Evolutionary conservation across 2,329 filamentous ascomycete genomes (phyloP), one percentile per base, ranked within the genome.

Genomic region (Diaporthe capsici): DNA sequence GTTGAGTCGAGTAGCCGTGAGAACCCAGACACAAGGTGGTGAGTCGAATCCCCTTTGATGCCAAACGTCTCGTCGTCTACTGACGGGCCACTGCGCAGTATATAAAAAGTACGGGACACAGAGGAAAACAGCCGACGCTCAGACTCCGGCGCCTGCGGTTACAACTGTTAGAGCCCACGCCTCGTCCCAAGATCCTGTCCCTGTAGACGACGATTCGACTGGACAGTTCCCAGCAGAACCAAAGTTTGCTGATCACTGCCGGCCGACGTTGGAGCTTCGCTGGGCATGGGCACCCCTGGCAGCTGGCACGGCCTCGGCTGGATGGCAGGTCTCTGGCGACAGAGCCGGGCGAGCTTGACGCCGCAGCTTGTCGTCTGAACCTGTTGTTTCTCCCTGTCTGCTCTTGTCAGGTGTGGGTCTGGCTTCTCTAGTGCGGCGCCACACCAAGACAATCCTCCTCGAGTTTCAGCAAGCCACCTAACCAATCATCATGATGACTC

Each of bases 81-180:
- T 70, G 34, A 55, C 22, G n/a, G 49, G 47, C 28, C 31, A 12
- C 49, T 13, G 22, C n/a, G 47, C 65, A 55, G 65, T 70, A 42
- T 70, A 70, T 70, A 70, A 55, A 70, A 25, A 39, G 28, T 7
- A 22, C 65, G 65, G 34, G 15, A 55, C 47, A 4, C 65, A 39
- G 25, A 55, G 20, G 47, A 55, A 55, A 51, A 55, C 65, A 70
- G 65, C 65, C 65, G 65, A 12, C 65, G 65, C 65, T 70, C 65
- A 70, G 65, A 70, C 63, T 68, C 47, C 22, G 47, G 22, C 47
- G 47, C 22, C 31, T 70, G 31, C n/a, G 34, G 65, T 70, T 42
- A 20, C 65, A 42, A 22, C 65, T 70, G 65, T 70, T 55, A 28
- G 65, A 70, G 65, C 65, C 49, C 65, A 55, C 49, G 65, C 65